Evolutionary conservation across 371 early-diverging fungal species (phyloP), one percentile per base, ranked within the genome.

Genomic region (Fennellomyces sp.): DNA sequence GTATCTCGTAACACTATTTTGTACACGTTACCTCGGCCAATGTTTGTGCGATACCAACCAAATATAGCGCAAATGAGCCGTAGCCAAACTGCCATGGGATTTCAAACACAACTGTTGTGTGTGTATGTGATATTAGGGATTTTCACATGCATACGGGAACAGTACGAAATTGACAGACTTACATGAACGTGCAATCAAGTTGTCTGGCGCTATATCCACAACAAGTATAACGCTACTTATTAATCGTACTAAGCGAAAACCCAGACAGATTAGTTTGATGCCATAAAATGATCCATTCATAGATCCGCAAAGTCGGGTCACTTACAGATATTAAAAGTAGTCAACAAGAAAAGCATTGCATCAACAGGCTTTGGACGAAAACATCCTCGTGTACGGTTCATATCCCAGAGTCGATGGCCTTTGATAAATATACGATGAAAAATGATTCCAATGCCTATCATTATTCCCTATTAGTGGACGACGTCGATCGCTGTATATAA

Each of bases 1-100:
- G 28, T 30, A 56, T 48, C 15, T 25, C 26, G 42, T 41, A 36
- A 26, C 31, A 17, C 11, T 17, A 10, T 56, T 11, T 27, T n/a
- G 6, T n/a, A 26, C 25, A 28, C 23, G 27, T 41, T 64, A 69
- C 69, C 33, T 64, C 69, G 10, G 69, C 64, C 13, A 70, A 35
- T 19, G 70, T 63, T 54, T 70, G 70, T 15, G 70, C 70, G 48
- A 70, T 70, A 13, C 70, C 70, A 30, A 70, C 63, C 26, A 66
- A 49, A 27, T 70, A 70, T 0, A 70, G 55, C 1, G 66, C 65
- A 58, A 70, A 70, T 0, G 61, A 49, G 25, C 66, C 70, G 51
- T 59, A 65, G 11, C 70, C 70, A 63, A 63, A 63, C 42, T 70
- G 70, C 70, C 70, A 70, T 13, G 63, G 61, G 21, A 70, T 65